Conservation (phyloP, 345 rosid species). For the Orychophragmus violaceus region DNA sequence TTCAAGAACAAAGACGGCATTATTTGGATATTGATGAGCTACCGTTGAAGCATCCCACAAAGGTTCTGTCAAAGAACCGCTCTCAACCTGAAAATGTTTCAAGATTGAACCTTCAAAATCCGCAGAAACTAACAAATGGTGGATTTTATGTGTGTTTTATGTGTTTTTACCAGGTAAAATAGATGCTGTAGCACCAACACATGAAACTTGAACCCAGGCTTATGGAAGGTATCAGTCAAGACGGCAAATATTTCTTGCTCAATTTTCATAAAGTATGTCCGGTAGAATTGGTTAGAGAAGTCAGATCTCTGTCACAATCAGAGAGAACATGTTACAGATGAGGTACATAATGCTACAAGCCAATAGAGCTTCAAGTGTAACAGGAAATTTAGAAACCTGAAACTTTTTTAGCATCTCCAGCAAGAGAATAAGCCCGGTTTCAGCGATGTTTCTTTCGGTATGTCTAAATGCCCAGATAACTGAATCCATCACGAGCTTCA, state of each 20-base stretch:
- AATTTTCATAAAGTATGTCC: slow-evolving; percentile 27
- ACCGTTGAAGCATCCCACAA: slow-evolving; percentile 82
- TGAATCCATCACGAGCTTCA: slow-evolving; percentile 94
- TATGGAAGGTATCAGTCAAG: slow-evolving; percentile 92
- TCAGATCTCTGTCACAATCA: slow-evolving; percentile 56
- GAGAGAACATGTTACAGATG: slow-evolving; percentile 14
- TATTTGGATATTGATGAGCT: slow-evolving; percentile 64
- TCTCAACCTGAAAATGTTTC: slow-evolving; percentile 55
- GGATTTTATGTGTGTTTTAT: not conserved
- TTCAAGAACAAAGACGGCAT: slow-evolving; percentile 68
- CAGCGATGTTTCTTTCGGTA: slow-evolving; percentile 96
- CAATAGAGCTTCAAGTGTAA: slow-evolving; percentile 35
- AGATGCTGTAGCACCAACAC: slow-evolving; percentile 82
- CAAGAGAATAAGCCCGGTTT: slow-evolving; percentile 83
- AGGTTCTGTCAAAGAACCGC: slow-evolving; percentile 71
- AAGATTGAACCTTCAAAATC: not conserved
- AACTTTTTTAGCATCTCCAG: slow-evolving; percentile 87
- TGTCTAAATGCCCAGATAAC: slow-evolving; percentile 99
- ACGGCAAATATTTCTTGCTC: slow-evolving; percentile 97
- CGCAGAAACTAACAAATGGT: not conserved
- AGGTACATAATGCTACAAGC: slow-evolving; percentile 29
- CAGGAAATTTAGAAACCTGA: slow-evolving; percentile 41
- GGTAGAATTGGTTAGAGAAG: slow-evolving; percentile 81
- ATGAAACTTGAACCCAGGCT: slow-evolving; percentile 97
- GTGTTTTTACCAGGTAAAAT: slow-evolving; percentile 56